Evolutionary conservation across 2,329 filamentous ascomycete genomes (phyloP), one percentile per base, ranked within the genome.

Genomic region (Parascedosporium putredinis): DNA sequence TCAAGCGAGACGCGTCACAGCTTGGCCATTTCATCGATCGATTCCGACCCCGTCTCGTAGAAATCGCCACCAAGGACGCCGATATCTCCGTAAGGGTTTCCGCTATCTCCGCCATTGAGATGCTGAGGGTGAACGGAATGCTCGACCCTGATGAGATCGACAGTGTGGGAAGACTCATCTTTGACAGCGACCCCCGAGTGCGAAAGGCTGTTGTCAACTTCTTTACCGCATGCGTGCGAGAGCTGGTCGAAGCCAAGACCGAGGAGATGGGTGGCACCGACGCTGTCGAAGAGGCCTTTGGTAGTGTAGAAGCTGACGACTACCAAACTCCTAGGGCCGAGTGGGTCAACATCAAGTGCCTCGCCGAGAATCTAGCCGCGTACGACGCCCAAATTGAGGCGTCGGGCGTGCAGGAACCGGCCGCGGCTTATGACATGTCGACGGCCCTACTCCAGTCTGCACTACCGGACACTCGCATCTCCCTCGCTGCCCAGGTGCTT

Each of bases 61-160:
- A 98, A 67, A 96, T 98, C 72, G 90, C 90, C 1, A 88, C 85
- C 5, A 79, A 81, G 53, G 93, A 98, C 64, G 78, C 84, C 0
- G 93, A 98, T 57, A 71, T 85, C 12, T 77, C 76, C 48, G 88
- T 97, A 25, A 83, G 93, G 31, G 84, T 88, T 6, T 76, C 82
- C 5, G 84, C 88, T 7, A 85, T 98, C 45, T 80, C 87, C 49
- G 76, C 95, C 36, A 80, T 96, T 16, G 87, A 95, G 56, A 75
- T 84, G 22, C 76, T 98, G 50, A 83, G 91, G 50, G 82, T 88
- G 54, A 85, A 84, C 5, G 91, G 89, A 22, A 79, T 96, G 64
- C 75, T 98, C 2, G 90, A 97, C 57, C 90, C 91, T 0, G 81
- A 86, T 57, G 93, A 98, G 63, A 85, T 98, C 52, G 93, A 97